phyloP scores from a whole-genome alignment of 352 stramenopile species.

The Phytophthora litchii region DNA sequence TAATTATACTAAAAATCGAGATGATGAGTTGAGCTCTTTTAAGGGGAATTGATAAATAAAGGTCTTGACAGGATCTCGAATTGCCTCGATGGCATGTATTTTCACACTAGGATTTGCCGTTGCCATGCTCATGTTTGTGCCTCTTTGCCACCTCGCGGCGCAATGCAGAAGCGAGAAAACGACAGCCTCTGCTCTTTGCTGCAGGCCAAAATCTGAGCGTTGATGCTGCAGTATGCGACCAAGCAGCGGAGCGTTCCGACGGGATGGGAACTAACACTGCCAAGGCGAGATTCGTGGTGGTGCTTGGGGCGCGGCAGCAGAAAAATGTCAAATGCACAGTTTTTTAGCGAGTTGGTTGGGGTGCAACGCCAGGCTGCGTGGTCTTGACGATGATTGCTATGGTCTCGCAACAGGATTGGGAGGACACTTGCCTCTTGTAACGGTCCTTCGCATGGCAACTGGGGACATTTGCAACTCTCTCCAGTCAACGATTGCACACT shows the following conservation, averaged over 20 bases:
- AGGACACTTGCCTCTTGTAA: conserved; percentile 10
- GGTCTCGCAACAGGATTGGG: not conserved
- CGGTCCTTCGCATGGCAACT: conserved; percentile 31
- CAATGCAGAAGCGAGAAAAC: not conserved
- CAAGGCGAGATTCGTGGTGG: conserved; percentile 11
- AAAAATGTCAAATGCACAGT: conserved; percentile 17
- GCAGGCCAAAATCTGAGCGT: not conserved
- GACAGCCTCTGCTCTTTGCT: conserved; percentile 18
- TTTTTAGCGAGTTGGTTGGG: conserved; percentile 14
- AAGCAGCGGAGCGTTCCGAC: conserved; percentile 23
- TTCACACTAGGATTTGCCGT: no score
- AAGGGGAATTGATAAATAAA: not conserved
- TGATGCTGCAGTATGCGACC: conserved; percentile 1
- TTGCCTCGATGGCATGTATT: not conserved
- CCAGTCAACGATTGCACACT: conserved; percentile 16
- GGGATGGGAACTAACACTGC: conserved; percentile 25
- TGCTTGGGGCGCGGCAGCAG: conserved; percentile 24
- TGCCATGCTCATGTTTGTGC: conserved; percentile 1
- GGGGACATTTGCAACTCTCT: conserved; percentile 21
- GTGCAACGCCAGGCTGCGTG: conserved; percentile 7
- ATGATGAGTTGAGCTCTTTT: conserved; percentile 1
- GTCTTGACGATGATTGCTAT: conserved; percentile 30
- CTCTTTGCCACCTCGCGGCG: conserved; percentile 1
- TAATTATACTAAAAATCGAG: not conserved
- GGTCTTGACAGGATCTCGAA: conserved; percentile 2